phyloP scores from a whole-genome alignment of 352 stramenopile species.

The Peronospora tabacina region DNA sequence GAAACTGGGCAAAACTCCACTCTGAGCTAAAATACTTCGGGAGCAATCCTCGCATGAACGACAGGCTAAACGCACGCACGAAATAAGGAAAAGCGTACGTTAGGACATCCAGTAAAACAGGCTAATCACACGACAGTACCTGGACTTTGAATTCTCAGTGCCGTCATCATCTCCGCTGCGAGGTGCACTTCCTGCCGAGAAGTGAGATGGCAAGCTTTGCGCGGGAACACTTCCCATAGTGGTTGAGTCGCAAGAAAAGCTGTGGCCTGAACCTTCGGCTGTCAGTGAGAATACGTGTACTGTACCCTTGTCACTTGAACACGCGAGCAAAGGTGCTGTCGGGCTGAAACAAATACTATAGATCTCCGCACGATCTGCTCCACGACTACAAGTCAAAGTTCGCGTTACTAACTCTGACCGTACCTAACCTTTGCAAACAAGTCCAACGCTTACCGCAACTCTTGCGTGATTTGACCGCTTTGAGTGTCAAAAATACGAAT shows the following conservation, averaged over 20 bases:
- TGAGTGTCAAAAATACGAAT: slow-evolving; percentile 97
- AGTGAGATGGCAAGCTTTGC: slow-evolving; percentile 33
- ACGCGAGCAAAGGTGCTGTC: slow-evolving; percentile 90
- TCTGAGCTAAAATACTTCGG: slow-evolving; percentile 92
- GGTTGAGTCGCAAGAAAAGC: slow-evolving; percentile 47
- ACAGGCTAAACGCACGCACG: slow-evolving; percentile 41
- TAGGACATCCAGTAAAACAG: background rate
- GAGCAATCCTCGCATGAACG: slow-evolving; percentile 85
- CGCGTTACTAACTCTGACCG: slow-evolving; percentile 5
- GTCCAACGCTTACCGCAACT: slow-evolving; percentile 47
- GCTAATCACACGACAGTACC: slow-evolving; percentile 27
- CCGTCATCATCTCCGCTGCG: slow-evolving; percentile 65
- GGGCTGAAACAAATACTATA: slow-evolving; percentile 96
- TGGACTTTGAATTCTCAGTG: slow-evolving; percentile 86
- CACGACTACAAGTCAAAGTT: slow-evolving; percentile 47
- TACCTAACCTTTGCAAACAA: background rate
- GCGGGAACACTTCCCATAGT: slow-evolving; percentile 45
- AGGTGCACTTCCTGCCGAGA: slow-evolving; percentile 37
- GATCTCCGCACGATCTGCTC: slow-evolving; percentile 94
- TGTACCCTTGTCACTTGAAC: slow-evolving; percentile 95
- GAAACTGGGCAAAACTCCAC: slow-evolving; percentile 92
- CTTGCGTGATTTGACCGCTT: slow-evolving; percentile 86
- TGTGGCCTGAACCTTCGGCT: slow-evolving; percentile 51
- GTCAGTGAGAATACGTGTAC: slow-evolving; percentile 93
- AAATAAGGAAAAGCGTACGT: background rate